phyloP scores from a whole-genome alignment of 495 filamentous ascomycete species.

The Podospora fimiseda region DNA sequence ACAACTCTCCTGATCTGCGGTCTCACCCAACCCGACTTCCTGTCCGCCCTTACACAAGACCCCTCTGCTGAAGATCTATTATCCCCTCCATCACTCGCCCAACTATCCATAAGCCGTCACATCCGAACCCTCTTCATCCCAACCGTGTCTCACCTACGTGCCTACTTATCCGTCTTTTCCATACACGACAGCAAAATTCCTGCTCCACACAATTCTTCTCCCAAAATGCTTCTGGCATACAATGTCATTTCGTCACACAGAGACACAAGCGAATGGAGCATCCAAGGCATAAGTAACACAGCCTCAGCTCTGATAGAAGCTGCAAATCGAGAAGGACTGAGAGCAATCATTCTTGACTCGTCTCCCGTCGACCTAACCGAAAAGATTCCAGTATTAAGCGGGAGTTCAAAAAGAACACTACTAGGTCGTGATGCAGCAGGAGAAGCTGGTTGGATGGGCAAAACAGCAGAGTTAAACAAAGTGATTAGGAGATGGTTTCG shows the following conservation, averaged over 20 bases:
- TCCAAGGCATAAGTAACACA: constrained; percentile 70
- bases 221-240: constrained; percentile 52
- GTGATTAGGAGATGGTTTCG: constrained; percentile 69
- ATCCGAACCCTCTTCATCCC: constrained; percentile 65
- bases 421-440: constrained; percentile 48
- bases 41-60: constrained; percentile 40
- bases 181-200: constrained; percentile 25
- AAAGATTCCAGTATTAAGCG: constrained; percentile 57
- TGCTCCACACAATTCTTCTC: constrained; percentile 27
- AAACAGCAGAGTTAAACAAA: constrained; percentile 56
- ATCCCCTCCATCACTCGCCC: constrained; percentile 58
- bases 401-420: constrained; percentile 40
- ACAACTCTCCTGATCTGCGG: constrained; percentile 72
- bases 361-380: constrained; percentile 19
- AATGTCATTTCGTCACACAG: constrained; percentile 62
- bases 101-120: constrained; percentile 59
- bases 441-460: constrained; percentile 57
- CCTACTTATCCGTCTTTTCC: constrained; percentile 57
- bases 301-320: constrained; percentile 63
- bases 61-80: constrained; percentile 25
- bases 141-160: constrained; percentile 68
- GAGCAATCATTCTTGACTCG: constrained; percentile 29
- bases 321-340: constrained; percentile 37
- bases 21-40: constrained; percentile 52
- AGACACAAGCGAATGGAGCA: constrained; percentile 73